Conservation (phyloP, 331 rosid genomes). For the Pyrus hybrid region DNA sequence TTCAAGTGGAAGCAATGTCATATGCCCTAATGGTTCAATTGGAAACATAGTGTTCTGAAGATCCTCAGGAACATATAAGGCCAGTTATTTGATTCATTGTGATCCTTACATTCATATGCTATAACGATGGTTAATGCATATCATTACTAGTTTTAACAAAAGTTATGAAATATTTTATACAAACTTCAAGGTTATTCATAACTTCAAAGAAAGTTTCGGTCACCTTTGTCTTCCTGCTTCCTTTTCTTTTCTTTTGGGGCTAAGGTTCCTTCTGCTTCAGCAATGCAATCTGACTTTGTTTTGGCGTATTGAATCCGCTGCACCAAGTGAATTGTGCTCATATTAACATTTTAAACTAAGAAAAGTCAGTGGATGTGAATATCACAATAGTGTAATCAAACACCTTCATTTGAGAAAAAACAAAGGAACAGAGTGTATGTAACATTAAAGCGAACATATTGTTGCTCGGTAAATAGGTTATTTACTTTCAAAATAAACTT, state of each 20-base stretch:
- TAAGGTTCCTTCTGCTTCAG: constrained; percentile 90
- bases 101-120: neutral
- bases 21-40: neutral
- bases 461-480: neutral
- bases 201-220: constrained; percentile 10
- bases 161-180: no score
- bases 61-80: neutral
- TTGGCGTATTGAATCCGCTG: constrained; percentile 95
- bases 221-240: constrained; percentile 98
- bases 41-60: neutral
- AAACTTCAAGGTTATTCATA: no score
- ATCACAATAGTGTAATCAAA: neutral
- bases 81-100: neutral
- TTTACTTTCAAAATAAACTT: neutral
- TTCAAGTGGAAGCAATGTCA: neutral
- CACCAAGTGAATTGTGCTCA: constrained; percentile 22
- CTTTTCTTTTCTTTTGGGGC: constrained; percentile 95
- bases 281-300: constrained; percentile 90
- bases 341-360: neutral
- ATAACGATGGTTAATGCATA: neutral
- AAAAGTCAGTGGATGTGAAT: constrained; percentile 2
- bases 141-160: neutral
- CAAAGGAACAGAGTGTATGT: neutral
- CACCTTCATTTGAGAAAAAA: neutral
- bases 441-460: neutral